A percentile compares a stretch with the other conserved stretches of the same genome.
phyloP scores from a whole-genome alignment of 2,329 filamentous ascomycete species.

The Cytospora piceae region DNA sequence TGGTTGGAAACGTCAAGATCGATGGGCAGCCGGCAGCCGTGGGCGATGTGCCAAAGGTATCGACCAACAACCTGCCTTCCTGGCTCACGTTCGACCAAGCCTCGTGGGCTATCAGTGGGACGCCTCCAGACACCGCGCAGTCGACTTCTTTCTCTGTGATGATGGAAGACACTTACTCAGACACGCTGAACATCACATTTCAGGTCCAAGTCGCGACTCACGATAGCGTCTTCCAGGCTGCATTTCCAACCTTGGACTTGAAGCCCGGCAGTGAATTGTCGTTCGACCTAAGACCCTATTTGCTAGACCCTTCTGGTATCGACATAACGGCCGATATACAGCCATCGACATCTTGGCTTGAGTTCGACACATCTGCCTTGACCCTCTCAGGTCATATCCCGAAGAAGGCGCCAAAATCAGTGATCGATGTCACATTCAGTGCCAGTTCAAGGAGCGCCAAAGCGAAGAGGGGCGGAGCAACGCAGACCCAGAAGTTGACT shows the following conservation, averaged over 20 bases:
- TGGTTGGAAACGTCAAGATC: constrained; percentile 57
- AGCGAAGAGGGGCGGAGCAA: constrained; percentile 19
- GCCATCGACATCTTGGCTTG: constrained; percentile 50
- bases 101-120: constrained; percentile 68
- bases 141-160: constrained; percentile 66
- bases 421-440: constrained; percentile 36
- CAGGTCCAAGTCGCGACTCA: constrained; percentile 34
- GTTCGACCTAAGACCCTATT: constrained; percentile 48
- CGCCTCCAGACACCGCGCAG: constrained; percentile 59
- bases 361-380: constrained; percentile 39
- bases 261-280: constrained; percentile 47
- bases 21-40: constrained; percentile 57
- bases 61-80: constrained; percentile 57
- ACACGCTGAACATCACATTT: constrained; percentile 62
- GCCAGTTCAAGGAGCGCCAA: constrained; percentile 37
- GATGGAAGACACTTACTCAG: constrained; percentile 61
- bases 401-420: constrained; percentile 36
- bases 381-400: constrained; percentile 49
- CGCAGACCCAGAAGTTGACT: constrained; percentile 44
- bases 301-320: constrained; percentile 46
- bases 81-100: constrained; percentile 71
- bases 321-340: constrained; percentile 42
- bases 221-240: constrained; percentile 46
- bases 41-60: constrained; percentile 55
- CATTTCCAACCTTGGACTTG: constrained; percentile 45